phyloP scores from a whole-genome alignment of 129 eudicot genomes.

The Lactuca sativa region DNA sequence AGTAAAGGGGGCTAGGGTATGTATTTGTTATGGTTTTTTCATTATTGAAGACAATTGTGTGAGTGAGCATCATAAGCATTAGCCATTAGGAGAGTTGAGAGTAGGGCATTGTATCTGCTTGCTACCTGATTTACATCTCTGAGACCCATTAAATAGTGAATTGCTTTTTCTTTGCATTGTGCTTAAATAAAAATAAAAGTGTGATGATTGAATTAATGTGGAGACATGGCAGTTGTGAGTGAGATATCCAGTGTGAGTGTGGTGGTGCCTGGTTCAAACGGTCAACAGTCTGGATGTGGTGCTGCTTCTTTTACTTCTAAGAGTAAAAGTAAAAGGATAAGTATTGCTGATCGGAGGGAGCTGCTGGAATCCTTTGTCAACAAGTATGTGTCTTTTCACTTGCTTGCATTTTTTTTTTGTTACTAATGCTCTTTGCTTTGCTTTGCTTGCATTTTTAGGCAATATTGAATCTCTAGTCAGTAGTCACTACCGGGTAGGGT shows the following conservation, averaged over 20 bases:
- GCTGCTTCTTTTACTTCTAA: conserved; percentile 33
- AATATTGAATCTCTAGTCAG: too few species aligned
- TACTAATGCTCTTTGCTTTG: too few species aligned
- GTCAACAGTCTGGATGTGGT: conserved; percentile 29
- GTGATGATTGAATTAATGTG: conserved; percentile 15
- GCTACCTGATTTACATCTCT: conserved; percentile 5
- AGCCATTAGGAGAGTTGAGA: too few species aligned
- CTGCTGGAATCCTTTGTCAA: conserved; percentile 53
- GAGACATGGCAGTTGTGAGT: conserved; percentile 24
- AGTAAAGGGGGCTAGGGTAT: too few species aligned
- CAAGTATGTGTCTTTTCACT: conserved; percentile 31
- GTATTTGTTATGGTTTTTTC: too few species aligned
- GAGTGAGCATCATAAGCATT: too few species aligned
- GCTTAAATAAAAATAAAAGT: background rate
- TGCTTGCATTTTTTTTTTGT: background rate
- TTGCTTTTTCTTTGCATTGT: background rate
- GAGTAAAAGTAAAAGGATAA: conserved; percentile 25
- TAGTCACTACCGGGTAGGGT: too few species aligned
- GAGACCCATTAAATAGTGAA: background rate
- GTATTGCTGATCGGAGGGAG: conserved; percentile 40
- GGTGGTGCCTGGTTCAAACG: conserved; percentile 31
- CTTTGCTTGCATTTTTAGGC: too few species aligned
- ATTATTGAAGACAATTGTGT: too few species aligned
- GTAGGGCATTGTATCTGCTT: background rate
- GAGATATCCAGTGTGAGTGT: conserved; percentile 30